A percentile compares a stretch with the other conserved stretches of the same genome.
Evolutionary conservation across 352 stramenopile genomes (phyloP).

Genomic region (Globisporangium perplexum): DNA sequence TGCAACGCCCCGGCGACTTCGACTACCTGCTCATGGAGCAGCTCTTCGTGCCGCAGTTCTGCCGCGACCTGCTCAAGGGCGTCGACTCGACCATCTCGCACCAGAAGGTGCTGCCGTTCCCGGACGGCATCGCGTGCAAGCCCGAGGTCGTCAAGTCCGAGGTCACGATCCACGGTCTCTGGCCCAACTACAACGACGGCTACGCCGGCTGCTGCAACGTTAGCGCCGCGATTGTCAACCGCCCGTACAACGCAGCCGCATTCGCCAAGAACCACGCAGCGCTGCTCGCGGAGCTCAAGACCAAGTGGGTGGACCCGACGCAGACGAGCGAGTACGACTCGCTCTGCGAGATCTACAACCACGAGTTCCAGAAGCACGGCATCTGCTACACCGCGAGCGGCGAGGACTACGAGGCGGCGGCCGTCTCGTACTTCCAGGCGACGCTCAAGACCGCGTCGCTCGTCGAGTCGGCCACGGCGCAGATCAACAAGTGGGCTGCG

Average conservation of each 20-base stretch:
- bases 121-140: constrained; percentile 44
- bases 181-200: constrained; percentile 73
- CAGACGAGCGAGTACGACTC: constrained; percentile 20
- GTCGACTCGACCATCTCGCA: constrained; percentile 76
- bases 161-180: constrained; percentile 72
- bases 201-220: constrained; percentile 72
- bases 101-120: constrained; percentile 66
- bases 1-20: constrained; percentile 61
- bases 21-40: constrained; percentile 79
- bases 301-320: constrained; percentile 50
- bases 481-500: constrained; percentile 58
- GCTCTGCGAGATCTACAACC: constrained; percentile 80
- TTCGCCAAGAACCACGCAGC: constrained; percentile 44
- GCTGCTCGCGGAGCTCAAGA: constrained; percentile 44
- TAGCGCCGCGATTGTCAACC: constrained; percentile 38
- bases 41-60: constrained; percentile 80
- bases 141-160: constrained; percentile 39
- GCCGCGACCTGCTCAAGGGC: constrained; percentile 64
- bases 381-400: constrained; percentile 59
- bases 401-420: constrained; percentile 10
- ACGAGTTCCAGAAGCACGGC: constrained; percentile 87
- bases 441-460: constrained; percentile 29
- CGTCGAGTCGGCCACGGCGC: constrained; percentile 28
- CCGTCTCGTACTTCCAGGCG: constrained; percentile 16
- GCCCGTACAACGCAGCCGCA: constrained; percentile 39